Evolutionary conservation across 768 basidiomycete genomes (phyloP).

Genomic region (Russula sp.): DNA sequence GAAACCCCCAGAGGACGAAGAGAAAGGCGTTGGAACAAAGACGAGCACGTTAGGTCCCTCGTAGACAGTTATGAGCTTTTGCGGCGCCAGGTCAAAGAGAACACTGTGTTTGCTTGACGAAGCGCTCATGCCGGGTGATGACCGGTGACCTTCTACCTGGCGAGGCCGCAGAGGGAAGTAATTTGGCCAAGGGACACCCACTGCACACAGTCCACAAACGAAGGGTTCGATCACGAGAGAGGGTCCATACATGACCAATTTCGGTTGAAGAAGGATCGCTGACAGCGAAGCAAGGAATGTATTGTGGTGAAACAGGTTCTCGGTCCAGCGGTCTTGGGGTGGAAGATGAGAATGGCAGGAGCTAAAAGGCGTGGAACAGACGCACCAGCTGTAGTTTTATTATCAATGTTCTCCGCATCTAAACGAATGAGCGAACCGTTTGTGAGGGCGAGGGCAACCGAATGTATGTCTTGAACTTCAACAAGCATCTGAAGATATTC

Average conservation of each 20-base stretch:
- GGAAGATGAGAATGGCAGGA: conserved; percentile 2
- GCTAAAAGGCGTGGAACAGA: conserved; percentile 4
- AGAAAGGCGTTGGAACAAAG: conserved; percentile 68
- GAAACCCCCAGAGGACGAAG: conserved; percentile 66
- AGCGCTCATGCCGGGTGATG: conserved; percentile 37
- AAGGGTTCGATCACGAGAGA: conserved; percentile 83
- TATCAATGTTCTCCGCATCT: conserved; percentile 58
- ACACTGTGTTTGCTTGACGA: conserved; percentile 42
- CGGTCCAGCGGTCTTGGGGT: conserved; percentile 64
- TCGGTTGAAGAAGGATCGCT: conserved; percentile 75
- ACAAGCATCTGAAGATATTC: conserved; percentile 42
- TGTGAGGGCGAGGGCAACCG: conserved; percentile 55
- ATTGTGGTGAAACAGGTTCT: conserved; percentile 58
- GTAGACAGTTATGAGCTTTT: conserved; percentile 64
- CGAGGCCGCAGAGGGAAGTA: conserved; percentile 43
- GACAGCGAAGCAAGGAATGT: conserved; percentile 68
- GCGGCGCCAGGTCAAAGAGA: conserved; percentile 57
- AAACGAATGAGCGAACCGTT: conserved; percentile 67
- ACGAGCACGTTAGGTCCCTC: conserved; percentile 61
- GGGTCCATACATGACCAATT: conserved; percentile 71
- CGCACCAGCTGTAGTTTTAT: conserved; percentile 59
- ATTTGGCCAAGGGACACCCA: conserved; percentile 65
- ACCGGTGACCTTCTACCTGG: conserved; percentile 36
- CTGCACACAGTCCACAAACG: conserved; percentile 80
- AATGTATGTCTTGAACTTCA: conserved; percentile 64